Evolutionary conservation across 208 protist genomes (phyloP), one percentile per base, ranked within the genome.

Genomic region (Leishmania martiniquensis): DNA sequence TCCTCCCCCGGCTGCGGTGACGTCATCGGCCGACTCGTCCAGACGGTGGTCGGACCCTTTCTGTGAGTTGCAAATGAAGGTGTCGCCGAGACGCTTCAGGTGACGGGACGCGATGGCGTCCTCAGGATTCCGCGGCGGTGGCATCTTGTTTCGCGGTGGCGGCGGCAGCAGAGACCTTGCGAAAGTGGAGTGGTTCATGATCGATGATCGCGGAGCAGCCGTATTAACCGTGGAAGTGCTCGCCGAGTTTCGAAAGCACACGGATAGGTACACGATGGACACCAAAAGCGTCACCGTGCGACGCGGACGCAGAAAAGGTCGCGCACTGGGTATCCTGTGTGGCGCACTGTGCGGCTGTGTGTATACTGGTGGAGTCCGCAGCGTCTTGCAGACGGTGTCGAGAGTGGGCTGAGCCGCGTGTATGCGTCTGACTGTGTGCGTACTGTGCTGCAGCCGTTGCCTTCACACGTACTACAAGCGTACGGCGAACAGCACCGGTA

Each of bases 81-180:
- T 73, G 60, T 80, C 80, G 34, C 80, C 80, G 52, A 84, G 80
- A 10, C 70, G 80, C 47, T 84, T 68, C 6, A 84, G 69, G 70
- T 84, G 80, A 22, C 80, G 80, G 5, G 75, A 70, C 7, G 80
- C 69, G 25, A 84, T 73, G 7, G 70, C 32, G 49, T 77, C 80
- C 54, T 84, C 80, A 4, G 75, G 75, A 51, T 76, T 52, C 49
- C 76, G 47, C 17, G 69, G 59, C 20, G 60, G 55, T 47, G 5
- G 13, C 6, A 65, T 54, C 34, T 69, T 57, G 32, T 42, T 34
- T 6, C 54, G 67, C 9, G 34, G 22, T 25, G 42, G 52, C 47
- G 29, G 44, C 37, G 22, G 52, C 47, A 12, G 69, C 55, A 47
- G 25, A 34, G 34, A 42, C 3, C 4, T 57, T 63, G 39, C 71